Percentiles rank a stretch among this genome's conserved stretches.
Conservation (phyloP, 176 grass and related monocot genomes). For the Ananas comosus region DNA sequence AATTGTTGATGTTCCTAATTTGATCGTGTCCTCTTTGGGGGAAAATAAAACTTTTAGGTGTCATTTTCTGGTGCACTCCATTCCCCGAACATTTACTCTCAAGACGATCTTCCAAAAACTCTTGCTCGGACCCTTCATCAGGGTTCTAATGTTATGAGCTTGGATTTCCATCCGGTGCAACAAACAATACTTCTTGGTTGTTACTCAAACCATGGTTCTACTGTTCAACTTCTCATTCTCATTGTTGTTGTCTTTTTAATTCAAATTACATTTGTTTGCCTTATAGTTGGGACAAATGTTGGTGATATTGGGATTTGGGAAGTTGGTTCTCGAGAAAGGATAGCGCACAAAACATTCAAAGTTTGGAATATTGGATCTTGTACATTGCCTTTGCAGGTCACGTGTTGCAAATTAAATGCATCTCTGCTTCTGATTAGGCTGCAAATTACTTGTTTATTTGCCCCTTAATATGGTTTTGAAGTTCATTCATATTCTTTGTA, state of each 20-base stretch:
- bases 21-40: not conserved
- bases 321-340: constrained; percentile 90
- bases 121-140: constrained; percentile 75
- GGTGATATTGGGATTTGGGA: constrained; percentile 98
- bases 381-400: constrained; percentile 78
- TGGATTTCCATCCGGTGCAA: constrained; percentile 91
- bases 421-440: not conserved
- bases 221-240: not conserved
- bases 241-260: constrained; percentile 15
- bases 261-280: constrained; percentile 7
- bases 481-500: not conserved
- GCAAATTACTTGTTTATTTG: not conserved
- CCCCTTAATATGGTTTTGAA: not conserved
- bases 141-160: constrained; percentile 94
- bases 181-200: constrained; percentile 98
- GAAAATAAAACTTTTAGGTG: constrained; percentile 39
- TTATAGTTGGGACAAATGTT: constrained; percentile 96
- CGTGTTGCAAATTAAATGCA: constrained; percentile 10
- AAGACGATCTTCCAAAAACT: constrained; percentile 96
- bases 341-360: constrained; percentile 93
- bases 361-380: constrained; percentile 88
- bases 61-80: constrained; percentile 88
- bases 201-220: constrained; percentile 3
- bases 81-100: constrained; percentile 76
- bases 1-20: constrained; percentile 12